phyloP scores from a whole-genome alignment of 257 asterid genomes.

The Paulownia fortunei region DNA sequence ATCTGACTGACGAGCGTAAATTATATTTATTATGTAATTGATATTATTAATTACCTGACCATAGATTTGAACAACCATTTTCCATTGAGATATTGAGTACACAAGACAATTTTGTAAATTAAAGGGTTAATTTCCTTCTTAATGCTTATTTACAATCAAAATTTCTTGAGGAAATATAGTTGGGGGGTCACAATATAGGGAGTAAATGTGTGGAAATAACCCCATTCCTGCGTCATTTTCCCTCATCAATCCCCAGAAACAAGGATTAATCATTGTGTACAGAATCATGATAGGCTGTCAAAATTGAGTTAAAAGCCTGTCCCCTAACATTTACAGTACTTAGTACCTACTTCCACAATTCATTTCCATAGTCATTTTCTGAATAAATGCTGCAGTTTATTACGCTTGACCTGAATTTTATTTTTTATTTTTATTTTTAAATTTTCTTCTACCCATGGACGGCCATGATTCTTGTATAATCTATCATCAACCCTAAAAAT shows the following conservation, averaged over 20 bases:
- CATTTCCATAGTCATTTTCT: slow-evolving; percentile 1
- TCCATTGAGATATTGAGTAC: too few species aligned
- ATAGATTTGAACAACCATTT: too few species aligned
- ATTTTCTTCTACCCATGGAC: background rate
- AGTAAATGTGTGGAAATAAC: background rate
- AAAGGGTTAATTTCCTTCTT: too few species aligned
- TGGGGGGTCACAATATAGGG: background rate
- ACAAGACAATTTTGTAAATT: too few species aligned
- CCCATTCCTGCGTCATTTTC: slow-evolving; percentile 35
- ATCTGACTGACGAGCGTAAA: too few species aligned
- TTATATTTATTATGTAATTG: too few species aligned
- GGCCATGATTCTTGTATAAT: background rate
- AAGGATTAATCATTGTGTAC: slow-evolving; percentile 23
- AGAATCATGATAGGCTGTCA: background rate
- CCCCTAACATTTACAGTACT: background rate
- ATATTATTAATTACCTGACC: too few species aligned
- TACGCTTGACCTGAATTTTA: background rate
- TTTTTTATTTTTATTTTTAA: background rate
- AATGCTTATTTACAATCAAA: too few species aligned
- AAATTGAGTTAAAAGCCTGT: slow-evolving; percentile 10
- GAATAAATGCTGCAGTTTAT: slow-evolving; percentile 11
- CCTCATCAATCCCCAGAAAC: slow-evolving; percentile 11
- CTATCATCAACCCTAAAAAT: background rate
- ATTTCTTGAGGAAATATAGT: background rate
- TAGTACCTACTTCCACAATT: background rate